Percentiles rank a stretch among this genome's conserved stretches.
phyloP scores from a whole-genome alignment of 805 yeast species.

The Wickerhamomyces silvicola region DNA sequence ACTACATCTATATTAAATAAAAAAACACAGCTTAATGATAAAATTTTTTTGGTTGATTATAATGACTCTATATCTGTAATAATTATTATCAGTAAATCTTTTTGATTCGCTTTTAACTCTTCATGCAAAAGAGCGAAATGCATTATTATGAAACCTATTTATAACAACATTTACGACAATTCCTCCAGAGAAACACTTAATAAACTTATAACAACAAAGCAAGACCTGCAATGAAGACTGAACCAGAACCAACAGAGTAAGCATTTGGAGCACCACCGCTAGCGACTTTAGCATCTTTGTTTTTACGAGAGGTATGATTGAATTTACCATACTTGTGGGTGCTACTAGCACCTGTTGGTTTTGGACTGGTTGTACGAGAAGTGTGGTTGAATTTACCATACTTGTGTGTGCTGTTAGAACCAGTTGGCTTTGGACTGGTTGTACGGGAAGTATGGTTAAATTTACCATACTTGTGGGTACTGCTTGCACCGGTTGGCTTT shows the following conservation, averaged over 20 bases:
- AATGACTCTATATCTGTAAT: neutral
- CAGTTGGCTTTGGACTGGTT: slow-evolving; percentile 29
- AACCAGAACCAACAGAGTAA: slow-evolving; percentile 31
- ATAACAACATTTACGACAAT: too few relatives aligned
- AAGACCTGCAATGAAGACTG: slow-evolving; percentile 46
- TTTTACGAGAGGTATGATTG: slow-evolving; percentile 34
- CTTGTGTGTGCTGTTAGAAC: slow-evolving; percentile 54
- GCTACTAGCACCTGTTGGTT: slow-evolving; percentile 32
- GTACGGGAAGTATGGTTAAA: slow-evolving; percentile 40
- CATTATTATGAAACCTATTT: too few relatives aligned
- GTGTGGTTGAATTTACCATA: slow-evolving; percentile 50
- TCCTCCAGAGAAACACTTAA: too few relatives aligned
- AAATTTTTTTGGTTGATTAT: too few relatives aligned
- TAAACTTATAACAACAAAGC: slow-evolving; percentile 35
- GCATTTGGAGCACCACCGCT: slow-evolving; percentile 19
- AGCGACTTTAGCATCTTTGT: slow-evolving; percentile 19
- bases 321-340: slow-evolving; percentile 47
- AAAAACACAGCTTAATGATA: too few relatives aligned
- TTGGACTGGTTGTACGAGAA: slow-evolving; percentile 24
- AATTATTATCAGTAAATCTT: too few relatives aligned
- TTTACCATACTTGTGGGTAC: slow-evolving; percentile 54
- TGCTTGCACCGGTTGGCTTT: slow-evolving; percentile 31
- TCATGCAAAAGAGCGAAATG: too few relatives aligned
- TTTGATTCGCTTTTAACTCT: too few relatives aligned
- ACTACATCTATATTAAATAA: neutral